phyloP scores from a whole-genome alignment of 1,284 basidiomycete species.

The Sporisorium sorghi region DNA sequence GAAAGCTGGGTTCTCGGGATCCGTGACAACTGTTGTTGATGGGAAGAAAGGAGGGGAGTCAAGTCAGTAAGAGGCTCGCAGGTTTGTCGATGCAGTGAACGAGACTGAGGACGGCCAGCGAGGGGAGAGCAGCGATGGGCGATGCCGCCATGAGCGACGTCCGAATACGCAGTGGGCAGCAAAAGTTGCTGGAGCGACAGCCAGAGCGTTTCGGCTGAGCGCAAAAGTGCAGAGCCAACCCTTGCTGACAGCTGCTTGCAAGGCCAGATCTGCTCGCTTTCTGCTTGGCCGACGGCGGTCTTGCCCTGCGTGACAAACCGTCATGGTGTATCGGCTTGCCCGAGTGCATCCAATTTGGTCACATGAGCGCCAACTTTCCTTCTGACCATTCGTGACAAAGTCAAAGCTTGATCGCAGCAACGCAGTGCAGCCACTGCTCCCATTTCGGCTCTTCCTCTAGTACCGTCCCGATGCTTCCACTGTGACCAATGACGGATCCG shows the following conservation, averaged over 20 bases:
- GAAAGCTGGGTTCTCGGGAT: conserved; percentile 94
- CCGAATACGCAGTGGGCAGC: background rate
- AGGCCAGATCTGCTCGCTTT: too few species aligned
- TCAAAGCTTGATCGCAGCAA: background rate
- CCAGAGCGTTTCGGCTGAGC: background rate
- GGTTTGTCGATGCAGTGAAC: background rate
- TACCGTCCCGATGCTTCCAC: background rate
- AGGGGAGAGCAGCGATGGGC: background rate
- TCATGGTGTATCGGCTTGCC: background rate
- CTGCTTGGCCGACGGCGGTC: background rate
- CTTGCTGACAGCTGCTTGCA: background rate
- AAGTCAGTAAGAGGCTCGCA: conserved; percentile 11
- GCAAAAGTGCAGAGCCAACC: background rate
- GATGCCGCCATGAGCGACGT: background rate
- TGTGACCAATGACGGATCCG: background rate
- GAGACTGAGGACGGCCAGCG: background rate
- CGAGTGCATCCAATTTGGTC: background rate
- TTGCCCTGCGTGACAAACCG: too few species aligned
- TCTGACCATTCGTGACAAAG: background rate
- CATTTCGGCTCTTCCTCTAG: background rate
- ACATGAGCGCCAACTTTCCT: background rate
- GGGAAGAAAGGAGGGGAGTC: conserved; percentile 23
- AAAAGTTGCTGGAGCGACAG: background rate
- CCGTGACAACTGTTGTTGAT: conserved; percentile 76
- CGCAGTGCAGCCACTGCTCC: background rate